Evolutionary conservation across 2,329 filamentous ascomycete genomes (phyloP), one percentile per base, ranked within the genome.

Genomic region (Juglanconis juglandina): DNA sequence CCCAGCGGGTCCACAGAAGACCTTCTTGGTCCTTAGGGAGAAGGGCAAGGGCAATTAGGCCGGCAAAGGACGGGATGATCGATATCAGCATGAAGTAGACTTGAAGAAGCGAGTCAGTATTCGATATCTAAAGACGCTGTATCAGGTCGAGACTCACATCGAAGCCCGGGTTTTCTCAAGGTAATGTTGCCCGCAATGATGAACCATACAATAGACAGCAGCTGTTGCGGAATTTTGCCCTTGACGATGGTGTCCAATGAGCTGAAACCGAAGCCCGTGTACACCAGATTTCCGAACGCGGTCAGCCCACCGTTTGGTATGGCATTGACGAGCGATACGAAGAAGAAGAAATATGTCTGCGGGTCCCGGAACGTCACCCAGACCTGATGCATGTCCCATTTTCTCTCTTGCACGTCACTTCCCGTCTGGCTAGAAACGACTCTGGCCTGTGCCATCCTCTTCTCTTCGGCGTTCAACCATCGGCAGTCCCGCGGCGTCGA

Each of bases 321-420:
- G 0, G 69, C 65, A 57, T 72, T 73, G 32, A 73, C 63, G 50
- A 73, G 70, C 5, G 69, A 70, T 5, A 71, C 66, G 59, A 73
- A 70, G 63, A 74, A 73, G 62, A 73, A 71, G 62, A 74, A 73
- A 51, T 73, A 71, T 0, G 67, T 71, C 54, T 72, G 71, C 2
- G 70, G 69, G 37, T 72, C 68, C 63, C 35, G 35, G 35, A 39
- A 11, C 35, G 35, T 39, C 35, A 39, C 35, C 35, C 35, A 39
- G 35, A 39, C 35, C 35, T 39, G 35, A 39, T 39, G 35, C 35
- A 67, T 68, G 48, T 68, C 70, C 59, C 68, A 64, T 13, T 64
- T 61, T n/a, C 66, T 60, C 58, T 70, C 66, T 35, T 70, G 58
- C 1, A 64, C 61, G 32, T 71, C 68, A 2, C 67, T 68, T 2